Evolutionary conservation across 257 asterid species (phyloP).

Genomic region (Primulina tabacum): DNA sequence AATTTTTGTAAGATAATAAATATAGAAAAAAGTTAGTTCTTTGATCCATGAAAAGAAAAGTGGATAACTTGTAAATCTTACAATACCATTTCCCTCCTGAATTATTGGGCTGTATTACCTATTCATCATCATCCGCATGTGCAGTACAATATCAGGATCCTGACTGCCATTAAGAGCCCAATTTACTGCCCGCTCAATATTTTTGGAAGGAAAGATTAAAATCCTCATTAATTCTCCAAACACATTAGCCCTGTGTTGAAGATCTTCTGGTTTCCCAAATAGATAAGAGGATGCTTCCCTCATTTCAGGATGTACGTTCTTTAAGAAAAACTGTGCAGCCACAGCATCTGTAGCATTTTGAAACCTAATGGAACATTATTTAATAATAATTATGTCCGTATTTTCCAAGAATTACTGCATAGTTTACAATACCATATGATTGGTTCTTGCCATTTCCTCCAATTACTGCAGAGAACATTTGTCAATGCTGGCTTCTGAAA

Average conservation of each 20-base stretch:
- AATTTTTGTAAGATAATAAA: too few relatives aligned
- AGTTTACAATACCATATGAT: constrained; percentile 67
- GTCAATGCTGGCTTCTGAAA: constrained; percentile 79
- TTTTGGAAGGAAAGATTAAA: constrained; percentile 73
- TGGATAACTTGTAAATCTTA: neutral
- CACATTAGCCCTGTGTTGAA: constrained; percentile 74
- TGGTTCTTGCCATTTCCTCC: constrained; percentile 87
- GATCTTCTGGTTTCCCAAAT: constrained; percentile 72
- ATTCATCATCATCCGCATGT: constrained; percentile 98
- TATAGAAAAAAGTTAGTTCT: neutral
- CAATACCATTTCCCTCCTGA: constrained; percentile 8
- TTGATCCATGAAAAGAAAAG: constrained; percentile 1
- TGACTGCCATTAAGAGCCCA: constrained; percentile 70
- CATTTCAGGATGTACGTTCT: constrained; percentile 73
- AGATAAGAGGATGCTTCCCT: constrained; percentile 69
- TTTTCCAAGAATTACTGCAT: constrained; percentile 5
- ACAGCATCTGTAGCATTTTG: constrained; percentile 97
- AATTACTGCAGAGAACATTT: constrained; percentile 80
- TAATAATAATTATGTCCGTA: constrained; percentile 9
- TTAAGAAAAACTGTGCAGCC: constrained; percentile 91
- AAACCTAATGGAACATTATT: constrained; percentile 54
- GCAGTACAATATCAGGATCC: constrained; percentile 87
- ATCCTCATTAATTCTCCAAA: constrained; percentile 95
- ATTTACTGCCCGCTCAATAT: constrained; percentile 57
- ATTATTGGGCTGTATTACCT: constrained; percentile 44